Evolutionary conservation across 495 filamentous ascomycete genomes (phyloP).

Genomic region (Aspergillus carlsbadensis): DNA sequence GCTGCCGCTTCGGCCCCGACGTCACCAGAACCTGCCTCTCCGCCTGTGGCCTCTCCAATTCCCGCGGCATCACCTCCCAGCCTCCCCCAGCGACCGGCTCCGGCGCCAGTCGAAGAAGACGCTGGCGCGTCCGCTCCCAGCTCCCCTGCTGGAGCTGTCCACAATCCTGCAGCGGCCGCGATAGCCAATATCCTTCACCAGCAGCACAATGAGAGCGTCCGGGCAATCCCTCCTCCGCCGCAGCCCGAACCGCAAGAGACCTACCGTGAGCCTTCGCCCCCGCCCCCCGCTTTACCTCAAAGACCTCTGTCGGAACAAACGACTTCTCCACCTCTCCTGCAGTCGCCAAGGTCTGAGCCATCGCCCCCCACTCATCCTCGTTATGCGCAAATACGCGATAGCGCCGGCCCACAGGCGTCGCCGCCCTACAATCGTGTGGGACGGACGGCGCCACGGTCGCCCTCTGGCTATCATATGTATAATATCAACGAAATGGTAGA

Average conservation of each 20-base stretch:
- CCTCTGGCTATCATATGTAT: constrained; percentile 85
- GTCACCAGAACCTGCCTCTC: constrained; percentile 29
- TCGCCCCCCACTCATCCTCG: constrained; percentile 29
- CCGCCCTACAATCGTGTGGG: constrained; percentile 58
- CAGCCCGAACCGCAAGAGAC: constrained; percentile 52
- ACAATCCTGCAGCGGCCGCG: constrained; percentile 69
- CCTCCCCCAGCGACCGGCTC: constrained; percentile 39
- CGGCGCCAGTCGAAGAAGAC: constrained; percentile 23
- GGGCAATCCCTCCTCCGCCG: constrained; percentile 38
- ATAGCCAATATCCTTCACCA: constrained; percentile 70
- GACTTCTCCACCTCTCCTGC: constrained; percentile 52
- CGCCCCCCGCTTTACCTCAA: constrained; percentile 65
- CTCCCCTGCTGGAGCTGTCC: constrained; percentile 38
- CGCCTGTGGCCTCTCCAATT: constrained; percentile 22
- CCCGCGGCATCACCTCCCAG: constrained; percentile 26
- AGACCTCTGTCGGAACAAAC: constrained; percentile 63
- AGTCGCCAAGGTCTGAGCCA: constrained; percentile 40
- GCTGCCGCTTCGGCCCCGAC: constrained; percentile 24
- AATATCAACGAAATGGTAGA: constrained; percentile 97
- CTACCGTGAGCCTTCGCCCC: constrained; percentile 53
- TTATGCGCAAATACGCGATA: constrained; percentile 19
- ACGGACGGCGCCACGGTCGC: constrained; percentile 51
- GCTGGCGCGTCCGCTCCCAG: constrained; percentile 21
- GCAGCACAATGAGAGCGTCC: constrained; percentile 39
- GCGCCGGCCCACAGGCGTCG: constrained; percentile 49